Base-by-base conservation (phyloP, 768 basidiomycete species). In the Pulveroboletus sp. region DNA sequence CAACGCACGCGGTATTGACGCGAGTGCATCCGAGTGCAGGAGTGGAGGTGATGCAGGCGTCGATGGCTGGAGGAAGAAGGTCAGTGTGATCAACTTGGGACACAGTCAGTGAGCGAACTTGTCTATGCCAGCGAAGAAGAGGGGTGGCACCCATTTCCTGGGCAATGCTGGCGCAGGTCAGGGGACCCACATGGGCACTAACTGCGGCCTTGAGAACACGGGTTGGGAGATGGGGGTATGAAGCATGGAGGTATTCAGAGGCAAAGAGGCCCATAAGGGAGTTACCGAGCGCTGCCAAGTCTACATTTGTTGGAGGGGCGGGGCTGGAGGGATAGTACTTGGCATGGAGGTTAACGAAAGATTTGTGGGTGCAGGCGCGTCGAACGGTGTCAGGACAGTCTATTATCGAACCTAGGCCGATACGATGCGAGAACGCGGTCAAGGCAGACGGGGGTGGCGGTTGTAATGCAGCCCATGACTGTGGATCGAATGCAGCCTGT, bases 201-300 rank as follows among this genome's bases (percentile, higher is more conserved):
- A 95, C 82, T 12, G 90, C 93, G 6, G 90, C 88, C 71, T 96
- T 94, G 58, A 91, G 71, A 21, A 93, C 93, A 47, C 90, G 83
- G 18, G 91, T 93, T 2, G 95, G 95, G 26, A 98, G 78, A 62
- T 94, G 85, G 0, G 95, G 95, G 67, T 87, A 97, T 39, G 81
- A 76, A 11, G 83, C 75, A 48, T 87, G 77, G 36, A 96, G 71
- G 64, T 86, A 82, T 70, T 98, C 94, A 3, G 89, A 59, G 21
- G 91, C 87, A 65, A 96, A 93, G 28, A 96, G 76, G 47, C 94
- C 94, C 71, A 96, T 80, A 49, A 96, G 77, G 0, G 89, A 77
- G 73, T 96, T 96, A 36, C 93, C 94, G 12, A 94, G 70, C 0
- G 77, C 67, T 3, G 85, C 76, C 12, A 95, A 79, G 43, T 87